These are phyloP conservation scores for Yarrowia sp. DNA, from an alignment of 805 yeast species.

Conservation along the genomic window DNA sequence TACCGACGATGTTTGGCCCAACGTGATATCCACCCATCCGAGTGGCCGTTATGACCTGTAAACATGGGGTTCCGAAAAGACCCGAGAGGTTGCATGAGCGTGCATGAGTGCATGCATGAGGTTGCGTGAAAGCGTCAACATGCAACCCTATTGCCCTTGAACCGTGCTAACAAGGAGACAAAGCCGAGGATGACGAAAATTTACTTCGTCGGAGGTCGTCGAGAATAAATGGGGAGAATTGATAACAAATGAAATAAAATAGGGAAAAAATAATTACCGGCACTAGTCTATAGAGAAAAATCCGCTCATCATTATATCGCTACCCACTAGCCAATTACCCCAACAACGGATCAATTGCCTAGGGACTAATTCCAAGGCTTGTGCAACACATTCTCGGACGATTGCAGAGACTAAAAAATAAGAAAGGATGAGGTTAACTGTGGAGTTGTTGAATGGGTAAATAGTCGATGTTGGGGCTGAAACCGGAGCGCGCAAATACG, in stretches of 20 bases:
- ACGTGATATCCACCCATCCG: conserved; percentile 1
- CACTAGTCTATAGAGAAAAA: too few relatives aligned
- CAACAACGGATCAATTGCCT: not conserved
- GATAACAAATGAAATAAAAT: not conserved
- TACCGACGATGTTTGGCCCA: not conserved
- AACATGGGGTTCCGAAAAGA: conserved; percentile 24
- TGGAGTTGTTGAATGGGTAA: not conserved
- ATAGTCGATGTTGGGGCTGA: not conserved
- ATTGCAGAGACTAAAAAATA: not conserved
- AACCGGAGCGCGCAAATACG: not conserved
- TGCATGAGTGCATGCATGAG: conserved; percentile 9
- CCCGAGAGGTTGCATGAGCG: conserved; percentile 14
- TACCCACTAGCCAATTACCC: too few relatives aligned
- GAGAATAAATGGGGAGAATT: not conserved
- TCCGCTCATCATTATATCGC: too few relatives aligned
- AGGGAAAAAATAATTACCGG: not conserved
- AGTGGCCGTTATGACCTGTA: not conserved
- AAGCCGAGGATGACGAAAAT: conserved; percentile 21
- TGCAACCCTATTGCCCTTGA: conserved; percentile 26
- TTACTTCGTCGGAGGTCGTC: not conserved
- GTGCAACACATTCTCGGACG: conserved; percentile 4
- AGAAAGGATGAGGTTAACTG: not conserved
- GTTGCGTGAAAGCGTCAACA: conserved; percentile 23
- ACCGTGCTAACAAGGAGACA: conserved; percentile 18
- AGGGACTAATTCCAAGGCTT: not conserved